Evolutionary conservation across 2,329 filamentous ascomycete species (phyloP), one percentile per base, ranked within the genome.

Genomic region (Rutstroemia sp.): DNA sequence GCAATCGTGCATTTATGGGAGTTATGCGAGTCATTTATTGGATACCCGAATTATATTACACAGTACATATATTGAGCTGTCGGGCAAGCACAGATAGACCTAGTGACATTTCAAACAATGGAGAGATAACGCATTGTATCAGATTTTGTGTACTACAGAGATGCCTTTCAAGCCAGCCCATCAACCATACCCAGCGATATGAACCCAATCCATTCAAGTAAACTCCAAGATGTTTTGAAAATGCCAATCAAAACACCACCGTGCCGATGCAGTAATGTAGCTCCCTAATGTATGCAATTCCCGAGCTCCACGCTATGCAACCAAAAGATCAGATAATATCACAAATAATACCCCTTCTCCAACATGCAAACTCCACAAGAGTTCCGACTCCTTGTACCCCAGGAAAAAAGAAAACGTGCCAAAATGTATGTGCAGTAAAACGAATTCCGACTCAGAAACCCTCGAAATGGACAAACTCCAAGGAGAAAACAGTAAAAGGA

Each of bases 1-100:
- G 49, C 51, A 48, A 17, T 41, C 48, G 19, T 51, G 65, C 61
- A 68, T 67, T 67, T 59, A 51, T 25, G 56, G 65, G 67, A 60
- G 67, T 68, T 54, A 48, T 44, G 38, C 39, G 59, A 54, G 57
- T 57, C 37, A 39, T 55, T 56, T 21, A 34, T 54, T 30, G 48
- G 58, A 65, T 64, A 65, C 63, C 63, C 63, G 57, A 57, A 48
- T 25, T 41, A 48, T 54, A 42, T 47, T 50, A 42, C 30, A 39
- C 48, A 38, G 39, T 39, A 30, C 38, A 42, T 48, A 44, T 39
- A 49, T 5, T 30, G 14, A 48, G 39, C 19, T 19, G 38, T 25
- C 42, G 38, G n/a, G 30, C 30, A 48, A 47, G 51, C 25, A 54
- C 10, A 48, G 34, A 48, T 39, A 23, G 21, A 54, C 23, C 19